These are phyloP conservation scores for Pterocarpus macrocarpus DNA, from an alignment of 306 rosid genomes.

Conservation along the genomic window DNA sequence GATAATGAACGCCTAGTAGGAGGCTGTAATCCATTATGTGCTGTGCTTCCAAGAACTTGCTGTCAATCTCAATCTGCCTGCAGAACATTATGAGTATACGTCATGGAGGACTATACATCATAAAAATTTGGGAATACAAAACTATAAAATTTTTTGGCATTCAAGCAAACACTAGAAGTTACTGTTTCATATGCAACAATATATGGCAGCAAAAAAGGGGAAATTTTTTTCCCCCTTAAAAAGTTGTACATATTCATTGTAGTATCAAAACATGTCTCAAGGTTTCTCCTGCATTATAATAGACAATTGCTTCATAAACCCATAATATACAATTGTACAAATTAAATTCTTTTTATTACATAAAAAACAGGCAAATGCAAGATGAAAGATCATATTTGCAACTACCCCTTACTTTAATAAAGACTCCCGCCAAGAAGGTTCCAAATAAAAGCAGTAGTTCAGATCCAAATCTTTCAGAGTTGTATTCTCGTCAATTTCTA, in stretches of 20 bases:
- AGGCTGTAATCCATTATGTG: slow-evolving; percentile 98
- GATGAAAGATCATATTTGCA: slow-evolving; percentile 8
- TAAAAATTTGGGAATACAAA: slow-evolving; percentile 25
- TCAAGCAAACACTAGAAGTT: background rate
- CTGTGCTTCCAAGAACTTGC: slow-evolving; percentile 89
- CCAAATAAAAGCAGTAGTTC: slow-evolving; percentile 85
- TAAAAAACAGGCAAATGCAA: slow-evolving; percentile 11
- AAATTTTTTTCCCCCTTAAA: background rate
- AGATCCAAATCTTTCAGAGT: slow-evolving; percentile 97
- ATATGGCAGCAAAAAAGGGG: no score
- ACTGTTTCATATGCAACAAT: slow-evolving; percentile 11
- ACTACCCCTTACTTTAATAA: slow-evolving; percentile 74
- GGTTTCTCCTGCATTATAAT: slow-evolving; percentile 14
- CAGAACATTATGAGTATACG: slow-evolving; percentile 5
- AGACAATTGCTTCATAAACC: slow-evolving; percentile 29
- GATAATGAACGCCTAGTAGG: slow-evolving; percentile 94
- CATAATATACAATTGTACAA: background rate
- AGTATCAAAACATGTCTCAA: slow-evolving; percentile 15
- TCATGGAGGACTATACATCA: slow-evolving; percentile 20
- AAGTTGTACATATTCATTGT: background rate
- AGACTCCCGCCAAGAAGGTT: slow-evolving; percentile 94
- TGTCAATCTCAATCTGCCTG: slow-evolving; percentile 96
- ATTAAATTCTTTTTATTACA: slow-evolving; percentile 8
- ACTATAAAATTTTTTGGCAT: background rate
- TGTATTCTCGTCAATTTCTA: slow-evolving; percentile 97